Evolutionary conservation across 1,139 yeast genomes (phyloP).

Genomic region (Protomyces inundatus): DNA sequence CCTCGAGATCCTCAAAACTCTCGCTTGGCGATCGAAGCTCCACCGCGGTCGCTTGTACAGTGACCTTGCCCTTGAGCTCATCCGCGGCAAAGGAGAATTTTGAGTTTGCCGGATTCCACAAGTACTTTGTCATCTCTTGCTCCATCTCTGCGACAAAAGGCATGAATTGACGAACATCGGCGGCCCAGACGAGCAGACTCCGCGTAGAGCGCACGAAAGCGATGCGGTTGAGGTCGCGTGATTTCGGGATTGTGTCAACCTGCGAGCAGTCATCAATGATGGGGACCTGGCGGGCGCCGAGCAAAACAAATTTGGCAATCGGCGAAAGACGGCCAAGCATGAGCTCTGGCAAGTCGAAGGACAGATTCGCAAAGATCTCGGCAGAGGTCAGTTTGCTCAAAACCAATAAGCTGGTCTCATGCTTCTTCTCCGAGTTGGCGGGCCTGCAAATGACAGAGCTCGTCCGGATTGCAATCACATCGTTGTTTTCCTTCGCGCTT

Average conservation of each 20-base stretch:
- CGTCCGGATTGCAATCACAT: neutral
- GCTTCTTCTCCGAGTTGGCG: constrained; percentile 1
- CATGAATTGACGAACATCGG: neutral
- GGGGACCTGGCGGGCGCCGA: neutral
- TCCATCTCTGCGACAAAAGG: neutral
- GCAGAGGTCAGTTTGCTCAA: neutral
- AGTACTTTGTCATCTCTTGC: neutral
- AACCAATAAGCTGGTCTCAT: neutral
- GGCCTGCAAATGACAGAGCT: neutral
- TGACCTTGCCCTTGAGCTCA: neutral
- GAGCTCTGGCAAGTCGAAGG: constrained; percentile 1
- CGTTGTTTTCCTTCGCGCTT: neutral
- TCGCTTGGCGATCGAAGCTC: neutral
- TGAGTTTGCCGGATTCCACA: neutral
- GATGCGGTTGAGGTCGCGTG: neutral
- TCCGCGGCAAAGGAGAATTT: neutral
- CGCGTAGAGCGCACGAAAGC: neutral
- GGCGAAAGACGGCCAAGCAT: constrained; percentile 1
- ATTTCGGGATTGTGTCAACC: neutral
- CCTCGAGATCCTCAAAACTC: neutral
- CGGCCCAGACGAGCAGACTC: neutral
- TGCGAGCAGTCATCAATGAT: neutral
- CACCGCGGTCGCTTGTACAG: neutral
- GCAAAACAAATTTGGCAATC: neutral
- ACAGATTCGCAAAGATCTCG: neutral